A percentile compares a stretch with the other conserved stretches of the same genome.
Conservation (phyloP, 495 filamentous ascomycete species). For the Annulohypoxylon bovei region DNA sequence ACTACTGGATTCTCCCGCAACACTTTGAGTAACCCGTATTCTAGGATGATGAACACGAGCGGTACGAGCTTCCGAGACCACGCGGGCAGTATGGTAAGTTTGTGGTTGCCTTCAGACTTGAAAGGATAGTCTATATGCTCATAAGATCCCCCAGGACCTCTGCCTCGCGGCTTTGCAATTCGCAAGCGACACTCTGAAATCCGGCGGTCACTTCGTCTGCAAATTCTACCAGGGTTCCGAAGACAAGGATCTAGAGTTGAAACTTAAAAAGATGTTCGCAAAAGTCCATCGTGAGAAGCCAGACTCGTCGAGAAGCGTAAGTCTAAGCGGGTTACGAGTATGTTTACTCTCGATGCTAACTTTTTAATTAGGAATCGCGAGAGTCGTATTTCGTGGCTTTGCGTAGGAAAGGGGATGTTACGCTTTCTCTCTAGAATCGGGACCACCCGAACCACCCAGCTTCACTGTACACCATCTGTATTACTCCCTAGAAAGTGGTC, state of each 20-base stretch:
- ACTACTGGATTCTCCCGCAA: constrained; percentile 79
- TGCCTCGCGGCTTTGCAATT: constrained; percentile 87
- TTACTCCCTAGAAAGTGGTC: neutral
- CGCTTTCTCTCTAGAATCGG: constrained; percentile 7
- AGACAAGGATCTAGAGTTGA: constrained; percentile 78
- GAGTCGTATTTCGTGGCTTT: constrained; percentile 89
- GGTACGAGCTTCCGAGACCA: constrained; percentile 88
- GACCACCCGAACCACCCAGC: neutral
- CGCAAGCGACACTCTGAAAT: constrained; percentile 80
- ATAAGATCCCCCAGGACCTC: constrained; percentile 73
- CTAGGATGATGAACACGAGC: constrained; percentile 99
- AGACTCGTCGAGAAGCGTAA: constrained; percentile 84
- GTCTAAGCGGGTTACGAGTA: constrained; percentile 35
- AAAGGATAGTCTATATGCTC: neutral
- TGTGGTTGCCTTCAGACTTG: neutral
- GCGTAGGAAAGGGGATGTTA: constrained; percentile 62
- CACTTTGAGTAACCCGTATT: constrained; percentile 90
- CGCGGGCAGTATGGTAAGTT: constrained; percentile 89
- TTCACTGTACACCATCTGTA: constrained; percentile 16
- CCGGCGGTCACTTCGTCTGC: constrained; percentile 89
- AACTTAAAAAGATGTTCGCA: constrained; percentile 76
- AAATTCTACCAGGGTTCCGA: constrained; percentile 96
- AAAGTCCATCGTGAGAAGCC: constrained; percentile 89
- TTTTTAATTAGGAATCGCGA: constrained; percentile 78
- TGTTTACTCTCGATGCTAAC: neutral